Evolutionary conservation across 257 asterid genomes (phyloP).

Genomic region (Cinchona pubescens): DNA sequence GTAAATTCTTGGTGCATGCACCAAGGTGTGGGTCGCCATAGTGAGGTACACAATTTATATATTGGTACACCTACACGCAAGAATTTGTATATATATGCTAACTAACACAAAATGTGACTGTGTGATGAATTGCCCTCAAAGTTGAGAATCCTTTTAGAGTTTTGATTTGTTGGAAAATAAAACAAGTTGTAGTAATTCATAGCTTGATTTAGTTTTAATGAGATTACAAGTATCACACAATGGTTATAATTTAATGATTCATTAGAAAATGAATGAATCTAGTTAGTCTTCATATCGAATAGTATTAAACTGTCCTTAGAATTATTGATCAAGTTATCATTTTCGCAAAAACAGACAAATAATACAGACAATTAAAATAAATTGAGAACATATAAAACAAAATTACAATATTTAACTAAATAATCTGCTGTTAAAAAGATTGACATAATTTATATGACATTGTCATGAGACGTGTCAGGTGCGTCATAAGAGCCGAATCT

Average conservation of each 20-base stretch:
- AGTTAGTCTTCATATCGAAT: no score
- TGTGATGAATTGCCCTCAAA: background rate
- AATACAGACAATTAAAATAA: background rate
- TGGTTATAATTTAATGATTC: no score
- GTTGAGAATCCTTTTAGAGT: background rate
- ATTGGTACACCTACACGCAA: no score
- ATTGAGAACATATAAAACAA: background rate
- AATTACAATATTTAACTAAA: background rate
- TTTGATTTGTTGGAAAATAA: background rate
- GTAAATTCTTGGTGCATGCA: no score
- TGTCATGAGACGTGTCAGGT: background rate
- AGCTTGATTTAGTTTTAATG: background rate
- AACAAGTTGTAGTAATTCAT: background rate
- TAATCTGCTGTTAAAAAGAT: background rate
- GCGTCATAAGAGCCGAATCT: constrained; percentile 22
- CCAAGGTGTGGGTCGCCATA: no score
- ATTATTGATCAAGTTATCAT: background rate
- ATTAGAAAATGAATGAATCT: no score
- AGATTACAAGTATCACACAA: no score
- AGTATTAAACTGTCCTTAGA: no score
- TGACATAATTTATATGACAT: constrained; percentile 15
- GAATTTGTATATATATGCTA: no score
- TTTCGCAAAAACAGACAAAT: background rate
- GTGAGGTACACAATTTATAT: no score
- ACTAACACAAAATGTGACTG: no score